phyloP scores from a whole-genome alignment of 2,329 filamentous ascomycete genomes.

The Chaetomium olivaceum region DNA sequence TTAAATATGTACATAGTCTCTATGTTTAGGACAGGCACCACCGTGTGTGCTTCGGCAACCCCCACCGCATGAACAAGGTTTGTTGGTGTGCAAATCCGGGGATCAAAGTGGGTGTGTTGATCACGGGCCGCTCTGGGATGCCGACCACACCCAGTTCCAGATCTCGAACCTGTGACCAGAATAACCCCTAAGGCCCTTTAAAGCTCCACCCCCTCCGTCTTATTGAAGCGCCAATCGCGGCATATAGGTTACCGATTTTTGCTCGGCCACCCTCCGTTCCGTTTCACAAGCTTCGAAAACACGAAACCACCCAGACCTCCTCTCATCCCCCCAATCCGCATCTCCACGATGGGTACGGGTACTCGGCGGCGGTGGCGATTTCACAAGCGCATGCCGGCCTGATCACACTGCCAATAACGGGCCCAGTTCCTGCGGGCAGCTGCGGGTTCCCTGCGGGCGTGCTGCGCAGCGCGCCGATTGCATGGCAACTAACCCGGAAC shows the following conservation, averaged over 20 bases:
- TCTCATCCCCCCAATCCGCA: too few relatives aligned
- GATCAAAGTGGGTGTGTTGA: conserved; percentile 20
- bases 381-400: conserved; percentile 13
- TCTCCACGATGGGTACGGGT: background rate
- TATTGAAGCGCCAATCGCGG: background rate
- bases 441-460: background rate
- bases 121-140: conserved; percentile 17
- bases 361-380: background rate
- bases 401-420: conserved; percentile 10
- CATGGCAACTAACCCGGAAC: conserved; percentile 18
- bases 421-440: conserved; percentile 6
- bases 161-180: conserved; percentile 7
- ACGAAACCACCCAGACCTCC: background rate
- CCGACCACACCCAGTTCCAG: conserved; percentile 1
- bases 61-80: conserved; percentile 3
- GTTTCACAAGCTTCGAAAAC: background rate
- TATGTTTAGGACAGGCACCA: background rate
- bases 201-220: background rate
- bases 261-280: background rate
- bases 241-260: background rate
- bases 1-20: conserved; percentile 2
- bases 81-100: conserved; percentile 16
- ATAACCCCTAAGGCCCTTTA: background rate
- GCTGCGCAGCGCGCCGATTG: conserved; percentile 14
- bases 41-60: conserved; percentile 4